Evolutionary conservation across 2,329 filamentous ascomycete genomes (phyloP).

Genomic region (Myriosclerotinia curreyana): DNA sequence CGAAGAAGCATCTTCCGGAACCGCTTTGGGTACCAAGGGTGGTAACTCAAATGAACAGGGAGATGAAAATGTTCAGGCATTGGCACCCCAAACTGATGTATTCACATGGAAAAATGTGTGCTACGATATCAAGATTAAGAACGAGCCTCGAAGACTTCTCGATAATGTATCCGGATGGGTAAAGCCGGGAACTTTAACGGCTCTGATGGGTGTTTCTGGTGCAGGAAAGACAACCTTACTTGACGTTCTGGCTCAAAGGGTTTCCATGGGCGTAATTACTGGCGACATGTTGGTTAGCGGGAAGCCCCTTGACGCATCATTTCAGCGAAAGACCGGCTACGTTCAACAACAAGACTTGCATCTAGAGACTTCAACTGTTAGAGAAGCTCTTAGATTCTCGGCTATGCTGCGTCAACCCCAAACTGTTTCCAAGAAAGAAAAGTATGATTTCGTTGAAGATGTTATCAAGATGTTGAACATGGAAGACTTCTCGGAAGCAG

Average conservation of each 20-base stretch:
- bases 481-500: constrained; percentile 84
- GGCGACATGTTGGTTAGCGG: constrained; percentile 65
- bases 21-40: constrained; percentile 25
- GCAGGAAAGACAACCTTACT: constrained; percentile 85
- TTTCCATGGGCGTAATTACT: constrained; percentile 83
- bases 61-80: constrained; percentile 31
- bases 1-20: constrained; percentile 27
- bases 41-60: constrained; percentile 27
- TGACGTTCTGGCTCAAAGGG: constrained; percentile 75
- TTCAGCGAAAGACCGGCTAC: constrained; percentile 90
- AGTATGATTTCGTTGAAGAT: constrained; percentile 83
- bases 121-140: constrained; percentile 73
- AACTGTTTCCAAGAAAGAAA: constrained; percentile 68
- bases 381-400: constrained; percentile 76
- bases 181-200: constrained; percentile 67
- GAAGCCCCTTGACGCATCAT: constrained; percentile 52
- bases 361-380: constrained; percentile 75
- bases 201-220: constrained; percentile 69
- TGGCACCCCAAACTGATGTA: constrained; percentile 37
- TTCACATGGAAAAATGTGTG: constrained; percentile 48
- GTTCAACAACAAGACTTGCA: constrained; percentile 94
- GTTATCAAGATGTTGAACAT: constrained; percentile 90
- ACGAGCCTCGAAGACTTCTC: constrained; percentile 60
- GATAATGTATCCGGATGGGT: constrained; percentile 72
- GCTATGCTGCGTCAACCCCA: constrained; percentile 83